These are phyloP conservation scores for Xerocomellus amylosporus DNA, from an alignment of 768 basidiomycete species.

Conservation along the genomic window DNA sequence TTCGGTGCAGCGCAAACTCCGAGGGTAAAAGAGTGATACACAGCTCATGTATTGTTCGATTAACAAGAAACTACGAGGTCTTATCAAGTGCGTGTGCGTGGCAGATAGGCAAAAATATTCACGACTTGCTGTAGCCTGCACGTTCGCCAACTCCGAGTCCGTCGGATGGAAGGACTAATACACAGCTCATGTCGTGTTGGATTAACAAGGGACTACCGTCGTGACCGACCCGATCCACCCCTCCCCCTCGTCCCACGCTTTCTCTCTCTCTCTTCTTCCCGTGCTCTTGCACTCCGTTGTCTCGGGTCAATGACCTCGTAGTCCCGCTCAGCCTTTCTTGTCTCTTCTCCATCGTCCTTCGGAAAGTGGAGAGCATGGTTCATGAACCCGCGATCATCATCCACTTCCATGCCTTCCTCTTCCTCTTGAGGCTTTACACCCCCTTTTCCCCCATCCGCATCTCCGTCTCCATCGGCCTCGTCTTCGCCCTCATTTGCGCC, in stretches of 20 bases:
- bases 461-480: slow-evolving; percentile 16
- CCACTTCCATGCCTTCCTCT: slow-evolving; percentile 66
- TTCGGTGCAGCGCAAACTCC: neutral
- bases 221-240: slow-evolving; percentile 18
- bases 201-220: slow-evolving; percentile 18
- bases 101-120: neutral
- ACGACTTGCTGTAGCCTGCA: slow-evolving; percentile 1
- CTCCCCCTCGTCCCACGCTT: slow-evolving; percentile 38
- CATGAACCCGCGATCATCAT: slow-evolving; percentile 74
- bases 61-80: neutral
- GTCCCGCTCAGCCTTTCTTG: slow-evolving; percentile 73
- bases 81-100: neutral
- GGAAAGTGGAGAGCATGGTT: slow-evolving; percentile 70
- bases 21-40: neutral
- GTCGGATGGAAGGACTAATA: neutral
- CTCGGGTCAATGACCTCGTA: slow-evolving; percentile 90
- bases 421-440: slow-evolving; percentile 32
- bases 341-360: slow-evolving; percentile 76
- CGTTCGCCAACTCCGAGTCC: neutral
- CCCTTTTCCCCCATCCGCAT: slow-evolving; percentile 5
- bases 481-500: slow-evolving; percentile 25
- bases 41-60: neutral
- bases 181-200: neutral
- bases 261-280: slow-evolving; percentile 73
- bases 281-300: slow-evolving; percentile 66